Conservation (phyloP, 768 basidiomycete genomes). For the Podaxis sp. region DNA sequence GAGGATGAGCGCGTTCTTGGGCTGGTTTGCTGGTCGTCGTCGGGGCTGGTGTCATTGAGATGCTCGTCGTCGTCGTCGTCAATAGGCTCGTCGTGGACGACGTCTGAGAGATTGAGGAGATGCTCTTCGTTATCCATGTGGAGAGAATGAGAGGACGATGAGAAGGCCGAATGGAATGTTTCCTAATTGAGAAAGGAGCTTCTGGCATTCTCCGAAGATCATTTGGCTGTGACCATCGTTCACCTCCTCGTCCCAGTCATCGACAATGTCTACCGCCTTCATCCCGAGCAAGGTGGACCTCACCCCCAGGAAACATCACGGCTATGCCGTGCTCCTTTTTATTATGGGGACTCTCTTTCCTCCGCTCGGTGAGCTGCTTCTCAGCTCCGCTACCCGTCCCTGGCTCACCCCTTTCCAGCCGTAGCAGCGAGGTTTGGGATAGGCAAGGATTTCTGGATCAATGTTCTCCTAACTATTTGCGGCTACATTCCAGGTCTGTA, state of each 20-base stretch:
- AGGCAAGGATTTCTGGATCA: conserved; percentile 88
- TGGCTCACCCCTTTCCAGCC: conserved; percentile 41
- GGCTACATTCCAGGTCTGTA: conserved; percentile 84
- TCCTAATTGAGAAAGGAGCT: conserved; percentile 11
- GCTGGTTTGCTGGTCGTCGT: conserved; percentile 25
- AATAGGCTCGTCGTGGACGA: conserved; percentile 76
- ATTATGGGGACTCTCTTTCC: conserved; percentile 88
- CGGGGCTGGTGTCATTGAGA: conserved; percentile 21
- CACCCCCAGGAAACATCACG: conserved; percentile 74
- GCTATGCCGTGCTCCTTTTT: conserved; percentile 76
- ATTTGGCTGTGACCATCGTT: neutral
- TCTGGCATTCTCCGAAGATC: conserved; percentile 5
- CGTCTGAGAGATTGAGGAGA: conserved; percentile 74
- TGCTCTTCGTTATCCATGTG: conserved; percentile 56
- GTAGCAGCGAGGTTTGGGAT: conserved; percentile 93
- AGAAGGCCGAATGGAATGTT: conserved; percentile 6
- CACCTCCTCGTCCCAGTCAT: conserved; percentile 1
- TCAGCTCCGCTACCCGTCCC: conserved; percentile 1
- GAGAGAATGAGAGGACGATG: conserved; percentile 11
- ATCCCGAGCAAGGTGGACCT: conserved; percentile 50
- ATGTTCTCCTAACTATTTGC: conserved; percentile 80
- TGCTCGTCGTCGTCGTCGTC: conserved; percentile 47
- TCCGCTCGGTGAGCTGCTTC: conserved; percentile 64
- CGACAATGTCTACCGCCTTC: conserved; percentile 28
- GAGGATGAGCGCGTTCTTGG: conserved; percentile 16